A percentile compares a stretch with the other conserved stretches of the same genome.
phyloP scores from a whole-genome alignment of 2,329 filamentous ascomycete species.

The Monascus ruber region DNA sequence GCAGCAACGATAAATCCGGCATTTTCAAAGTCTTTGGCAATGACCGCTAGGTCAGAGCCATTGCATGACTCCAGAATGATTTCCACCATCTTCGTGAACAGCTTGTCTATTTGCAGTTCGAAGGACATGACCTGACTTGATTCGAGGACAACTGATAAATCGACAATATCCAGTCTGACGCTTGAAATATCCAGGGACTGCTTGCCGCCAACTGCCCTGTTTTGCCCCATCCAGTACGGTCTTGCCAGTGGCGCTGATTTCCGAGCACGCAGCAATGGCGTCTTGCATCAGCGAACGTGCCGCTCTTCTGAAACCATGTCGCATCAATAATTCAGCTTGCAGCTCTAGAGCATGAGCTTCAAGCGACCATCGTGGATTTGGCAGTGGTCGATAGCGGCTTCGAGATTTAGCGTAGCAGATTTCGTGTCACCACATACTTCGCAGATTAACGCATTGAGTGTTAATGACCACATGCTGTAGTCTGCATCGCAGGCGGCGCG shows the following conservation, averaged over 20 bases:
- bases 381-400: constrained; percentile 47
- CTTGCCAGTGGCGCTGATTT: constrained; percentile 49
- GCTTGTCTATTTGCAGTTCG: constrained; percentile 51
- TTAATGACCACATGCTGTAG: constrained; percentile 46
- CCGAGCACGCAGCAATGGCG: constrained; percentile 47
- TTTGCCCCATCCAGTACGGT: constrained; percentile 33
- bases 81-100: constrained; percentile 52
- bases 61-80: constrained; percentile 55
- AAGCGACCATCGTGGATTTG: constrained; percentile 45
- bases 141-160: constrained; percentile 52
- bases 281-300: constrained; percentile 49
- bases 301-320: constrained; percentile 46
- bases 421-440: constrained; percentile 38
- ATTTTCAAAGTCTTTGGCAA: constrained; percentile 49
- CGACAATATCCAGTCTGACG: constrained; percentile 47
- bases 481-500: constrained; percentile 48
- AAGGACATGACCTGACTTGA: constrained; percentile 55
- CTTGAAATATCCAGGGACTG: constrained; percentile 31
- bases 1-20: constrained; percentile 50
- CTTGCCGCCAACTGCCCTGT: constrained; percentile 25
- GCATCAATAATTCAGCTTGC: constrained; percentile 47
- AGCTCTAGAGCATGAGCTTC: constrained; percentile 50
- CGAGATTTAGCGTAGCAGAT: constrained; percentile 32
- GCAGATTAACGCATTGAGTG: constrained; percentile 45
- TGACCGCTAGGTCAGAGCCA: constrained; percentile 47